phyloP scores from a whole-genome alignment of 2,329 filamentous ascomycete genomes.

The Beauveria rudraprayagi region DNA sequence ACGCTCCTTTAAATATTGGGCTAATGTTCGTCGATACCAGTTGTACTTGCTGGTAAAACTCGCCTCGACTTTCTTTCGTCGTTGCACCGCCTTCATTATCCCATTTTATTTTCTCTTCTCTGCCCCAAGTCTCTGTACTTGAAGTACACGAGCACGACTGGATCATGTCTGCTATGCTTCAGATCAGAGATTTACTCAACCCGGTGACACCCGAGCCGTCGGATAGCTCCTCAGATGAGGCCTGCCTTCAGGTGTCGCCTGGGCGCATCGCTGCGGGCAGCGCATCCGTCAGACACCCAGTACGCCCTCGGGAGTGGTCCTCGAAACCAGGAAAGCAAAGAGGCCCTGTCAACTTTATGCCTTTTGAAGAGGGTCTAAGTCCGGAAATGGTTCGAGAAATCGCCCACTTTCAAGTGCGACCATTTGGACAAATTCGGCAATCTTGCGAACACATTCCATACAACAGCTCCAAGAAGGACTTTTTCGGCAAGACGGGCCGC shows the following conservation, averaged over 20 bases:
- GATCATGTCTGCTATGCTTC: conserved; percentile 6
- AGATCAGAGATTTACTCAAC: conserved; percentile 7
- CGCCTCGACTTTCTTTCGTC: background rate
- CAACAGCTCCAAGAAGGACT: conserved; percentile 87
- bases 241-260: background rate
- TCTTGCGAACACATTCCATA: conserved; percentile 79
- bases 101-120: background rate
- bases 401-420: conserved; percentile 55
- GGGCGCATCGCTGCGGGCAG: background rate
- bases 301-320: conserved; percentile 3
- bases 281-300: background rate
- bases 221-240: conserved; percentile 4
- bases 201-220: conserved; percentile 6
- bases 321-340: conserved; percentile 37
- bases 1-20: background rate
- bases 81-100: background rate
- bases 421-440: conserved; percentile 53
- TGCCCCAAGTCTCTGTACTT: background rate
- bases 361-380: conserved; percentile 57
- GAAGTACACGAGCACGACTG: background rate
- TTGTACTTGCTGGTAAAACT: background rate
- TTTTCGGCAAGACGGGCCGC: conserved; percentile 75
- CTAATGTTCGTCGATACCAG: background rate
- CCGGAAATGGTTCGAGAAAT: conserved; percentile 50
- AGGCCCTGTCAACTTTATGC: conserved; percentile 64